Evolutionary conservation across 495 filamentous ascomycete species (phyloP).

Genomic region (Xanthoparmelia taractica): DNA sequence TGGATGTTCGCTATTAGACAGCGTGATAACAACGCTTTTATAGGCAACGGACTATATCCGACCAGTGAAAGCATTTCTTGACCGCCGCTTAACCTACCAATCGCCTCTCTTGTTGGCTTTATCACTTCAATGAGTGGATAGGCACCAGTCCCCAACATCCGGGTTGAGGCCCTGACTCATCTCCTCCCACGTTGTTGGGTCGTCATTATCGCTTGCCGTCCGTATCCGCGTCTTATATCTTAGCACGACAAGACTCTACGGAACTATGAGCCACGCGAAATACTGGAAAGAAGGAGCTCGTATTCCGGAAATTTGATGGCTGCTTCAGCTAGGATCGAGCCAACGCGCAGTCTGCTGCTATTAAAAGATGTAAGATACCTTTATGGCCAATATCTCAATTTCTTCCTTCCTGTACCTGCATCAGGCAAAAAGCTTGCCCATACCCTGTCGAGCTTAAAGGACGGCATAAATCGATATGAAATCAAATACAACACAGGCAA

Average conservation of each 20-base stretch:
- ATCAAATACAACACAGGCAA: slow-evolving; percentile 1
- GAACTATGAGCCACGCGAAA: too few relatives aligned
- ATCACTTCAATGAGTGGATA: background rate
- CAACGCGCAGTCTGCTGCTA: background rate
- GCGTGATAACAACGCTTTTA: background rate
- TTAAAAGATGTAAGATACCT: background rate
- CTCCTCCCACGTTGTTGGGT: too few relatives aligned
- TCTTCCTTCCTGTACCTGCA: background rate
- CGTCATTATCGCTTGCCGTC: too few relatives aligned
- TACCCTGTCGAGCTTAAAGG: background rate
- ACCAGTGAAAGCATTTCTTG: background rate
- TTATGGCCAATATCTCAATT: background rate
- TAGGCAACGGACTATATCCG: background rate
- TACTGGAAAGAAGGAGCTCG: background rate
- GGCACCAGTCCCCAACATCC: background rate
- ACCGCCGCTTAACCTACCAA: background rate
- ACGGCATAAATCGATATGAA: background rate
- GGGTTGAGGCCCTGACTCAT: too few relatives aligned
- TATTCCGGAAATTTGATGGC: background rate
- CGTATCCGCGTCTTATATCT: too few relatives aligned
- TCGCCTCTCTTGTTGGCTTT: background rate
- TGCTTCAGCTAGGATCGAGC: background rate
- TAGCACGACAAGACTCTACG: too few relatives aligned
- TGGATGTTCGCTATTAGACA: background rate
- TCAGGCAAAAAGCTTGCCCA: background rate